A percentile compares a stretch with the other conserved stretches of the same genome.
phyloP scores from a whole-genome alignment of 305 asterid genomes.

The Fraxinus xanthoxyloides region DNA sequence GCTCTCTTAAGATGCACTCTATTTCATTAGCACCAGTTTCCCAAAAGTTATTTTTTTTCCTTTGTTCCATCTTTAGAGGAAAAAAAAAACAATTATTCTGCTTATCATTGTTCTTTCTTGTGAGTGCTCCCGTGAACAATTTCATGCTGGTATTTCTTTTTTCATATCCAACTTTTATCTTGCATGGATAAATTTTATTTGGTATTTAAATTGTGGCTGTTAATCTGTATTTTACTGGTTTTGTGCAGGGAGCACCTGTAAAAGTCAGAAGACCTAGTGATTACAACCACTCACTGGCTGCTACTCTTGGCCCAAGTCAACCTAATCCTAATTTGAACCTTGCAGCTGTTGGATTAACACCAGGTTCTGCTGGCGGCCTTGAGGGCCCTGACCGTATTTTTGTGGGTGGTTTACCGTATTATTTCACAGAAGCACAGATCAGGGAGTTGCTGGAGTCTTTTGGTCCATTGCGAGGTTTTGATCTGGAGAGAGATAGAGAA shows the following conservation, averaged over 20 bases:
- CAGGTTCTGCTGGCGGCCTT: conserved; percentile 89
- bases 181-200: not conserved
- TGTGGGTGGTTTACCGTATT: conserved; percentile 93
- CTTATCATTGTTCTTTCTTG: not conserved
- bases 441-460: conserved; percentile 95
- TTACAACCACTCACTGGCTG: conserved; percentile 91
- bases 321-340: conserved; percentile 86
- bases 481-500: conserved; percentile 93
- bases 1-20: not conserved
- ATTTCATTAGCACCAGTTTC: not conserved
- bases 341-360: conserved; percentile 86
- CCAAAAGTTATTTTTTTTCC: not conserved
- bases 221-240: not conserved
- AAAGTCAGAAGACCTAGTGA: conserved; percentile 97
- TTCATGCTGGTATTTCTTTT: not conserved
- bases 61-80: not conserved
- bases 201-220: not conserved
- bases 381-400: conserved; percentile 95
- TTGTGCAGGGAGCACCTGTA: conserved; percentile 88
- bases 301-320: conserved; percentile 95
- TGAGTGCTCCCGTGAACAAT: not conserved
- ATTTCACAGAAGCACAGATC: conserved; percentile 85
- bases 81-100: not conserved
- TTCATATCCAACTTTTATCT: not conserved
- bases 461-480: conserved; percentile 93